phyloP scores from a whole-genome alignment of 257 asterid species.

The Solanum gandarillasii region DNA sequence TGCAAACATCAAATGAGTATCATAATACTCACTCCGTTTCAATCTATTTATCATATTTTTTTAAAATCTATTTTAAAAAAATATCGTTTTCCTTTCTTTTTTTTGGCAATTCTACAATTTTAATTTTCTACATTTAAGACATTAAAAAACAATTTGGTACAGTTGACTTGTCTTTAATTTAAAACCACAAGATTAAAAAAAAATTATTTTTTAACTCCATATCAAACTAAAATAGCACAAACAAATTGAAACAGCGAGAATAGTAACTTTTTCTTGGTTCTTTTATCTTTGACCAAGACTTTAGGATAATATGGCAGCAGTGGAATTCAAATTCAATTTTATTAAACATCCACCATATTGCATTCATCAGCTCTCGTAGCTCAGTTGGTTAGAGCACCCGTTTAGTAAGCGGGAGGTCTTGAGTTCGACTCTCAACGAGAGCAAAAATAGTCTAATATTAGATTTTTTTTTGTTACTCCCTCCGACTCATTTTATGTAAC shows the following conservation, averaged over 20 bases:
- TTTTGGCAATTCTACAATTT: too few relatives aligned
- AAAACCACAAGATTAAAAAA: not conserved
- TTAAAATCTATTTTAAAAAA: too few relatives aligned
- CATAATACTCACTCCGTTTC: too few relatives aligned
- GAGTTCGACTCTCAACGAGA: slow-evolving; percentile 80
- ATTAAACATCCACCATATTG: too few relatives aligned
- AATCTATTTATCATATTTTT: not conserved
- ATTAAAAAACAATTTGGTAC: not conserved
- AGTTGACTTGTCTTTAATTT: not conserved
- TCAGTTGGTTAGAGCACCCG: slow-evolving; percentile 99
- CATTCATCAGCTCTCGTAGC: slow-evolving; percentile 40
- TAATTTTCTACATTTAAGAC: not conserved
- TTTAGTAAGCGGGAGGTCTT: slow-evolving; percentile 99
- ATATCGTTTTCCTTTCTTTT: too few relatives aligned
- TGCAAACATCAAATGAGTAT: not conserved
- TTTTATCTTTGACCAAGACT: too few relatives aligned
- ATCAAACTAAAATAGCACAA: too few relatives aligned
- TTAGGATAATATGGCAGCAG: not conserved
- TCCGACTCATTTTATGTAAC: too few relatives aligned
- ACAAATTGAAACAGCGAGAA: too few relatives aligned
- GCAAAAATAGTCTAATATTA: not conserved
- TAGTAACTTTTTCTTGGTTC: too few relatives aligned
- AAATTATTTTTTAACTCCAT: fast-evolving
- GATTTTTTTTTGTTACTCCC: not conserved
- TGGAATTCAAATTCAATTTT: not conserved